A percentile compares a stretch with the other conserved stretches of the same genome.
phyloP scores from a whole-genome alignment of 2,329 filamentous ascomycete genomes.

The Fusarium anthophilum region DNA sequence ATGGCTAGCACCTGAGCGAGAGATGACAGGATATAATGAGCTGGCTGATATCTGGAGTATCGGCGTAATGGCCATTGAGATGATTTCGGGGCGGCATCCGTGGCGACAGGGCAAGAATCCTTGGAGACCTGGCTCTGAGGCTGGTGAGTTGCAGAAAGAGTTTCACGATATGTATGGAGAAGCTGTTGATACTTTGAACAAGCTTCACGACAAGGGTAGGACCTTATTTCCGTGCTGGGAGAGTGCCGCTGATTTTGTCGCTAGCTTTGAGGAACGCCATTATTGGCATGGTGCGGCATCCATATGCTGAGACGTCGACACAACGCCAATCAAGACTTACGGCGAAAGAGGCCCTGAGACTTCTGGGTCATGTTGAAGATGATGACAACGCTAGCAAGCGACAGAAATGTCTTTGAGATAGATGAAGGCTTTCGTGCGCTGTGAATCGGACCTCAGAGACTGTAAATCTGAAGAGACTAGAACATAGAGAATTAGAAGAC shows the following conservation, averaged over 20 bases:
- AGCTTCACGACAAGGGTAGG: not conserved
- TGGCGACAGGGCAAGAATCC: not conserved
- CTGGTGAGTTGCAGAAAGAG: not conserved
- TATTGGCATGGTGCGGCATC: not conserved
- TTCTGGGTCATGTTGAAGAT: not conserved
- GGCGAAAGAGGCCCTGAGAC: not conserved
- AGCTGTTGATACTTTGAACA: accelerated
- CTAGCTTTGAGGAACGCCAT: not conserved
- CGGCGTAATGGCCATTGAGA: not conserved
- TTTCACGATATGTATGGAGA: not conserved
- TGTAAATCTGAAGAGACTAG: not conserved
- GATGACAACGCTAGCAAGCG: not conserved
- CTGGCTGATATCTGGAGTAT: not conserved
- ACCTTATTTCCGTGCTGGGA: accelerated
- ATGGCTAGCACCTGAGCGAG: not conserved
- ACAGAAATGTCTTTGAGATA: not conserved
- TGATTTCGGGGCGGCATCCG: not conserved
- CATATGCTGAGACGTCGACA: not conserved
- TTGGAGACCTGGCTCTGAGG: not conserved
- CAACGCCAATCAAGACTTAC: accelerated
- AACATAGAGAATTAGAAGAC: not conserved
- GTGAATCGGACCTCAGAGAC: not conserved
- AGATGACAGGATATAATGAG: not conserved
- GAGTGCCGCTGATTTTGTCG: not conserved
- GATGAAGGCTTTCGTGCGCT: not conserved